phyloP scores from a whole-genome alignment of 208 protist species.

The Trypanosoma vivax region DNA sequence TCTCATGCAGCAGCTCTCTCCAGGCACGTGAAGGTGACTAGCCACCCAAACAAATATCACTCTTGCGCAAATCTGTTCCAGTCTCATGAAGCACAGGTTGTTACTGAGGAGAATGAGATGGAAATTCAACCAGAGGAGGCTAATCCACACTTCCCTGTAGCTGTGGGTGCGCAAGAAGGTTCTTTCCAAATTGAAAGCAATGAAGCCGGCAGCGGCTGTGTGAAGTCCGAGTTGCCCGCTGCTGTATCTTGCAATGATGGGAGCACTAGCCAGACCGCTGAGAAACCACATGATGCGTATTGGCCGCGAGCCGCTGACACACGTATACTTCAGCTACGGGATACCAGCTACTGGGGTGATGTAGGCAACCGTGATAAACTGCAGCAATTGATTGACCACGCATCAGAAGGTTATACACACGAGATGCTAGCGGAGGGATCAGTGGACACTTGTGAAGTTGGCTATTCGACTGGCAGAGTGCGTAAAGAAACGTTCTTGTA shows the following conservation, averaged over 20 bases:
- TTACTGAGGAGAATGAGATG: background rate
- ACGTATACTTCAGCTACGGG: conserved; percentile 40
- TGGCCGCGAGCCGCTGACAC: conserved; percentile 48
- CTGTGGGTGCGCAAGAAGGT: background rate
- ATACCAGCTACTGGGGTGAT: conserved; percentile 65
- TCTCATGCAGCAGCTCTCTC: too few relatives aligned
- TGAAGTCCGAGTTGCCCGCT: conserved; percentile 1
- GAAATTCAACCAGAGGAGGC: conserved; percentile 27
- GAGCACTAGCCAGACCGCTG: background rate
- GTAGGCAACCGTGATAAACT: conserved; percentile 34
- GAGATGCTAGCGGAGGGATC: conserved; percentile 63
- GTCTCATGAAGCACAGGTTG: background rate
- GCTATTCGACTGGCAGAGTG: conserved; percentile 54
- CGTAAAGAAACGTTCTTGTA: conserved; percentile 79
- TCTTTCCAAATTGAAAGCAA: too few relatives aligned
- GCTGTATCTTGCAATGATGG: background rate
- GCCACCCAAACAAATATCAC: too few relatives aligned
- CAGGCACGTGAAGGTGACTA: too few relatives aligned
- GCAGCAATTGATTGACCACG: conserved; percentile 32
- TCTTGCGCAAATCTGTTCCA: too few relatives aligned
- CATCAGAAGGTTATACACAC: conserved; percentile 27
- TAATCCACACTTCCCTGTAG: conserved; percentile 63
- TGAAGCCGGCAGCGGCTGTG: background rate
- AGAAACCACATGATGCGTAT: conserved; percentile 59
- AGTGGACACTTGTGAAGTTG: conserved; percentile 67